A percentile compares a stretch with the other conserved stretches of the same genome.
phyloP scores from a whole-genome alignment of 1,139 yeast genomes.

The Entelexis sorbosivorans region DNA sequence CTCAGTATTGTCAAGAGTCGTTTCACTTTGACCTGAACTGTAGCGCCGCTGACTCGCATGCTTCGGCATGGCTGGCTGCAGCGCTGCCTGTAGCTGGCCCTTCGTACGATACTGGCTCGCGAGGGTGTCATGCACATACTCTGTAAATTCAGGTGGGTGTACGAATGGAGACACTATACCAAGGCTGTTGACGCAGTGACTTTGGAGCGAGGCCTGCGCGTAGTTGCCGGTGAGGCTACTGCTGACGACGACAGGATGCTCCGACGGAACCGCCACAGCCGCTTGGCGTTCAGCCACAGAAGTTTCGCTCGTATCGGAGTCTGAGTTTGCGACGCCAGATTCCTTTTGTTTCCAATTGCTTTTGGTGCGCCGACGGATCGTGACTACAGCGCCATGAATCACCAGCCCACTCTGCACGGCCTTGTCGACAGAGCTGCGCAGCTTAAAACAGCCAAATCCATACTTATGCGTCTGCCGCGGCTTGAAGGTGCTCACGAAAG shows the following conservation, averaged over 20 bases:
- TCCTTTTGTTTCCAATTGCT: neutral
- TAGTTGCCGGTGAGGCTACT: neutral
- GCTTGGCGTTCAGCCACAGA: no score
- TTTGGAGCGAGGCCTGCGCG: neutral
- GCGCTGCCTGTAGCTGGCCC: neutral
- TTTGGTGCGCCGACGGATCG: neutral
- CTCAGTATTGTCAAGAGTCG: neutral
- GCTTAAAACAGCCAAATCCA: constrained; percentile 9
- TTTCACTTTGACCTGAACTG: neutral
- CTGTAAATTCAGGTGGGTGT: neutral
- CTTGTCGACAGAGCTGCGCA: neutral
- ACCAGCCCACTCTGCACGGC: neutral
- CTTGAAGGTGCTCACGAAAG: constrained; percentile 2
- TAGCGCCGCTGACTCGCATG: neutral
- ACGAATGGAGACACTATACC: neutral
- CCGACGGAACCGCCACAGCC: no score
- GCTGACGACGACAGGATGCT: neutral
- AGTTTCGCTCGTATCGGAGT: neutral
- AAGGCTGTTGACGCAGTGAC: neutral
- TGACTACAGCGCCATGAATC: neutral
- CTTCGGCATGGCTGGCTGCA: neutral
- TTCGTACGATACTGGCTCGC: neutral
- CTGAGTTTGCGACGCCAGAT: neutral
- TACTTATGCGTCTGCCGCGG: neutral
- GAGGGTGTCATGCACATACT: neutral